Evolutionary conservation across 129 eudicot genomes (phyloP).

Genomic region (Silybum marianum): DNA sequence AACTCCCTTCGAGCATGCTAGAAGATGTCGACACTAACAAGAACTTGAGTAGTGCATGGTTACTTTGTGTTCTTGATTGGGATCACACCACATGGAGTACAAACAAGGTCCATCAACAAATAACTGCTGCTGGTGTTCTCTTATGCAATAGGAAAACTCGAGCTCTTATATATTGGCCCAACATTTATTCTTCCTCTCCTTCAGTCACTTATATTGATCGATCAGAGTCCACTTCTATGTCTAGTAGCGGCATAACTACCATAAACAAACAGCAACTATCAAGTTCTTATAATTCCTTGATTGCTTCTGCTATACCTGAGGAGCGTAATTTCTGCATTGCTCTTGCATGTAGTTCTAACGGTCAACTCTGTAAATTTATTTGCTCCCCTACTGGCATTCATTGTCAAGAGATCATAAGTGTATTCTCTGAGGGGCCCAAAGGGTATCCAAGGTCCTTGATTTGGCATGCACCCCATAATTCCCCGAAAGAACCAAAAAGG

Average conservation of each 20-base stretch:
- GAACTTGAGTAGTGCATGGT: conserved; percentile 48
- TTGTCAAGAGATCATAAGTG: conserved; percentile 33
- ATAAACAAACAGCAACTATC: conserved; percentile 36
- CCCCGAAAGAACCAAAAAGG: conserved; percentile 45
- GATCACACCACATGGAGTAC: conserved; percentile 35
- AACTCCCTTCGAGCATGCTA: conserved; percentile 51
- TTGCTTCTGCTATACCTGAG: conserved; percentile 59
- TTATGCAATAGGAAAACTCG: conserved; percentile 67
- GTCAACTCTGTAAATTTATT: conserved; percentile 72
- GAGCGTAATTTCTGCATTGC: conserved; percentile 57
- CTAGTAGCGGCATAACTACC: conserved; percentile 35
- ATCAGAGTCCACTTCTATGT: conserved; percentile 28
- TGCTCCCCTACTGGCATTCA: conserved; percentile 64
- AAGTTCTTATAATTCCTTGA: conserved; percentile 64
- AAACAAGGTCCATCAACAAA: conserved; percentile 37
- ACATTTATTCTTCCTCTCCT: conserved; percentile 49
- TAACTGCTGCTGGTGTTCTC: conserved; percentile 64
- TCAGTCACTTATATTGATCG: conserved; percentile 46
- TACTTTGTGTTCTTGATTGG: conserved; percentile 64
- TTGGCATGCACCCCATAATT: conserved; percentile 56
- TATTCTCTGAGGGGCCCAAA: conserved; percentile 48
- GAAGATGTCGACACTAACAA: conserved; percentile 53
- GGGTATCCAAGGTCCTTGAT: conserved; percentile 83
- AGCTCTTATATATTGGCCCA: conserved; percentile 67
- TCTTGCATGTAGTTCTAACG: conserved; percentile 72